Evolutionary conservation across 192 early-diverging fungal species (phyloP).

Genomic region (Coemansia sp.): DNA sequence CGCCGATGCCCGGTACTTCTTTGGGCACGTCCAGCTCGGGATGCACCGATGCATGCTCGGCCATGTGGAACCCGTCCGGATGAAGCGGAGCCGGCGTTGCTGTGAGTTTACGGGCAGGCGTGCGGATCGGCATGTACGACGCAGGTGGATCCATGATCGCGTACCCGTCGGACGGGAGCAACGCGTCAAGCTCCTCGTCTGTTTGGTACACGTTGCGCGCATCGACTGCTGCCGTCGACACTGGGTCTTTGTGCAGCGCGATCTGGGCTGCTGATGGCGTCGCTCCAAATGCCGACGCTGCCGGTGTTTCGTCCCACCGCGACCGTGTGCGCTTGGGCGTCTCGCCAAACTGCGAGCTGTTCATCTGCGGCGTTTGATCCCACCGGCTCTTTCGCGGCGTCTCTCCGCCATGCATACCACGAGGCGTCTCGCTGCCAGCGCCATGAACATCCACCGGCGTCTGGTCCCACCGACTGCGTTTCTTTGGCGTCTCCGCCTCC

Average conservation of each 20-base stretch:
- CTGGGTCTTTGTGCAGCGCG: background rate
- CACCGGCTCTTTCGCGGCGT: conserved; percentile 55
- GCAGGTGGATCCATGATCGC: conserved; percentile 86
- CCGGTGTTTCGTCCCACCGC: conserved; percentile 95
- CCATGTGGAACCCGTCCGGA: conserved; percentile 72
- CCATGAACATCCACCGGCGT: conserved; percentile 52
- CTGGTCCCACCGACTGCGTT: conserved; percentile 70
- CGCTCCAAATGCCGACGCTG: conserved; percentile 39
- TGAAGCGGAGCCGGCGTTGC: conserved; percentile 88
- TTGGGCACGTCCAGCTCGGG: conserved; percentile 66
- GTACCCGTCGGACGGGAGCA: conserved; percentile 90
- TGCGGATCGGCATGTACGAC: conserved; percentile 89
- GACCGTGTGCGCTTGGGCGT: conserved; percentile 74
- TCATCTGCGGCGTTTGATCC: conserved; percentile 60
- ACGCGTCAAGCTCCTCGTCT: conserved; percentile 92
- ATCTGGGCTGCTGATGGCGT: background rate
- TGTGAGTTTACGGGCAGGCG: conserved; percentile 91
- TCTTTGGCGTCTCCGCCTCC: conserved; percentile 54
- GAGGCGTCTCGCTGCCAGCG: conserved; percentile 10
- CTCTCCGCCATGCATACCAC: conserved; percentile 9
- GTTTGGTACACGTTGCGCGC: conserved; percentile 80
- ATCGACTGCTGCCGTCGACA: conserved; percentile 67
- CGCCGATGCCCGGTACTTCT: conserved; percentile 85
- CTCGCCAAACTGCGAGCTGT: conserved; percentile 35
- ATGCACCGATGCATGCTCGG: conserved; percentile 65